Evolutionary conservation across 1,139 yeast species (phyloP), one percentile per base, ranked within the genome.

Genomic region (Debaryomyces sp.): DNA sequence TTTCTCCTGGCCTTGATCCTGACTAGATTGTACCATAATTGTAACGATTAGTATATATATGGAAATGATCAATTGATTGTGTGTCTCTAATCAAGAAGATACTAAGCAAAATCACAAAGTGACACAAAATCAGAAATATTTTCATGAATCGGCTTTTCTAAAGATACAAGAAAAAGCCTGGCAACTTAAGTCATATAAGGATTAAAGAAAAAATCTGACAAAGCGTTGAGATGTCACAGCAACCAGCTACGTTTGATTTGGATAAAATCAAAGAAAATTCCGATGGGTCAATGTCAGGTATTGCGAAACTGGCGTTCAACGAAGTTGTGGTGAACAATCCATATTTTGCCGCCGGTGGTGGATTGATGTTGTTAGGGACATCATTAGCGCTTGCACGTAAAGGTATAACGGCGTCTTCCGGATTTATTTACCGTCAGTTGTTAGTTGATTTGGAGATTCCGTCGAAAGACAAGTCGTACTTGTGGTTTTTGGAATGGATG

Each of bases 401-500:
- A 56, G 92, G 90, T 1, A 66, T 87, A 1, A 74, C 82, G 42
- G 78, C 85, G 48, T 74, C 85, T 3, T 82, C 94, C 2, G 75
- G 83, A 2, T 79, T 94, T 46, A 62, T 89, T 9, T 90, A 91
- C 63, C 80, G 96, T 46, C 95, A 90, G 60, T 67, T 94, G 75
- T 73, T 95, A 46, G 97, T 92, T 23, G 98, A 94, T 64, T 74
- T 94, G 54, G 99, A 94, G 64, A 92, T 94, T 37, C 95, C 97
- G 21, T 87, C 95, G 22, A 89, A 89, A 66, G 99, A 94, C 67
- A 91, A 91, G 63, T 89, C 97, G 22, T 94, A 94, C 63, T 76
- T 85, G 47, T 95, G 99, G 98, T 92, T 94, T 61, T 73, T 94
- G 47, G 96, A 90, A 57, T 94, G 99, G 99, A 92, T 94, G 97